A percentile compares a stretch with the other conserved stretches of the same genome.
Evolutionary conservation across 2,329 filamentous ascomycete genomes (phyloP).

Genomic region (Alternaria alternata): DNA sequence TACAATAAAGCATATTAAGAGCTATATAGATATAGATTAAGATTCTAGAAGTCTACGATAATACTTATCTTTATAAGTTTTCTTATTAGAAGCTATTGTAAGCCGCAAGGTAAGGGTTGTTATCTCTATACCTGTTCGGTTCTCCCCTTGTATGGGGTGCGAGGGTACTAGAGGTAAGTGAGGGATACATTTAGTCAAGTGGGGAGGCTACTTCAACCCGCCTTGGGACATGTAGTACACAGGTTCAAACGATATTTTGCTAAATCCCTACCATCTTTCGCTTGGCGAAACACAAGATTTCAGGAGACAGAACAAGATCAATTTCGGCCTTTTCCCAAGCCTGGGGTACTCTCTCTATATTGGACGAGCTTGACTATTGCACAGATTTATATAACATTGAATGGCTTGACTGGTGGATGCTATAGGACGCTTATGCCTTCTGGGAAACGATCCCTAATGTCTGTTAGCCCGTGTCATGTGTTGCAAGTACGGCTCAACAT

Average conservation of each 20-base stretch:
- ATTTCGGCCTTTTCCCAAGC: constrained; percentile 38
- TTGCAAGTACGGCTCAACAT: constrained; percentile 46
- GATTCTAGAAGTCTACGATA: too few relatives aligned
- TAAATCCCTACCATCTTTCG: not conserved
- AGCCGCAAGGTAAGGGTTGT: too few relatives aligned
- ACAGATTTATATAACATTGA: constrained; percentile 53
- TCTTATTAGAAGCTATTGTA: too few relatives aligned
- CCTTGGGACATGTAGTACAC: not conserved
- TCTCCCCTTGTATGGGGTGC: too few relatives aligned
- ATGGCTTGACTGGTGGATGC: constrained; percentile 37
- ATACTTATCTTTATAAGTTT: too few relatives aligned
- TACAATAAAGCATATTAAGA: too few relatives aligned
- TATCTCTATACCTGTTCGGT: too few relatives aligned
- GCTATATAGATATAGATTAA: too few relatives aligned
- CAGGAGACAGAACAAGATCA: constrained; percentile 28
- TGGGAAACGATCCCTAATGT: constrained; percentile 48
- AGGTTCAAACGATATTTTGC: not conserved
- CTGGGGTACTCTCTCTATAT: constrained; percentile 46
- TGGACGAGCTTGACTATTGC: constrained; percentile 51
- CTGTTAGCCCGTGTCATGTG: constrained; percentile 25
- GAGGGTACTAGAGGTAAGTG: too few relatives aligned
- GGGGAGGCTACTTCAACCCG: too few relatives aligned
- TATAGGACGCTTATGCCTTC: constrained; percentile 49
- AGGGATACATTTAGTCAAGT: too few relatives aligned
- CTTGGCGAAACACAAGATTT: not conserved